Percentiles rank a stretch among this genome's conserved stretches.
Evolutionary conservation across 2,329 filamentous ascomycete genomes (phyloP).

Genomic region (Nigrograna mackinnonii): DNA sequence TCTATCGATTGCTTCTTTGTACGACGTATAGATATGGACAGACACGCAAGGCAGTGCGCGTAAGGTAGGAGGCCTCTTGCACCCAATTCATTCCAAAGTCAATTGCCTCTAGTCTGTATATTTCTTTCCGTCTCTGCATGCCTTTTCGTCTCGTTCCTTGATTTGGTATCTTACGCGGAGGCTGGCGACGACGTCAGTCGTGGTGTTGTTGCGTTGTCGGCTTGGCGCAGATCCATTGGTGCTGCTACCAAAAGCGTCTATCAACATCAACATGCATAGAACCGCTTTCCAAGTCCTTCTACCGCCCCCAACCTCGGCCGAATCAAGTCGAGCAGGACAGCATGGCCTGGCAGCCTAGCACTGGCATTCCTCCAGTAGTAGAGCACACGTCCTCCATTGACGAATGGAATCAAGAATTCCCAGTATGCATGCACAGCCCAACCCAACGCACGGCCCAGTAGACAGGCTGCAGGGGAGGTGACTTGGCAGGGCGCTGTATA

Average conservation of each 20-base stretch:
- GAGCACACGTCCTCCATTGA: slow-evolving; percentile 20
- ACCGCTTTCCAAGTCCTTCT: slow-evolving; percentile 18
- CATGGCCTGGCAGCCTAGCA: slow-evolving; percentile 25
- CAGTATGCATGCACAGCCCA: slow-evolving; percentile 30
- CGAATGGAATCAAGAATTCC: slow-evolving; percentile 22
- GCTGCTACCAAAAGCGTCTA: not conserved
- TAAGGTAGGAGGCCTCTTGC: too few species aligned
- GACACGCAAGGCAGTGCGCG: too few species aligned
- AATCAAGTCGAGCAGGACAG: slow-evolving; percentile 18
- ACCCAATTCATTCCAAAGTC: too few species aligned
- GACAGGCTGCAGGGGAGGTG: slow-evolving; percentile 26
- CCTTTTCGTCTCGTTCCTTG: too few species aligned
- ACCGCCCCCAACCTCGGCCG: slow-evolving; percentile 11
- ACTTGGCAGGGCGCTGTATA: slow-evolving; percentile 35
- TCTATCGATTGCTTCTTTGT: too few species aligned
- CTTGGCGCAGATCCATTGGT: slow-evolving; percentile 8
- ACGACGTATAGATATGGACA: too few species aligned
- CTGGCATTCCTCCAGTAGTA: slow-evolving; percentile 14
- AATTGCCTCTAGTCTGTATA: too few species aligned
- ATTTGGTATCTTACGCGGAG: too few species aligned
- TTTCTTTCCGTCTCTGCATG: too few species aligned
- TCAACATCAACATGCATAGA: slow-evolving; percentile 8
- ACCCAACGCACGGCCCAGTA: slow-evolving; percentile 25
- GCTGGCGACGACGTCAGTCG: slow-evolving; percentile 18
- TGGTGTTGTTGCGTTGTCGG: slow-evolving; percentile 20